A percentile compares a stretch with the other conserved stretches of the same genome.
Evolutionary conservation across 306 rosid species (phyloP).

Genomic region (Acacia crassicarpa): DNA sequence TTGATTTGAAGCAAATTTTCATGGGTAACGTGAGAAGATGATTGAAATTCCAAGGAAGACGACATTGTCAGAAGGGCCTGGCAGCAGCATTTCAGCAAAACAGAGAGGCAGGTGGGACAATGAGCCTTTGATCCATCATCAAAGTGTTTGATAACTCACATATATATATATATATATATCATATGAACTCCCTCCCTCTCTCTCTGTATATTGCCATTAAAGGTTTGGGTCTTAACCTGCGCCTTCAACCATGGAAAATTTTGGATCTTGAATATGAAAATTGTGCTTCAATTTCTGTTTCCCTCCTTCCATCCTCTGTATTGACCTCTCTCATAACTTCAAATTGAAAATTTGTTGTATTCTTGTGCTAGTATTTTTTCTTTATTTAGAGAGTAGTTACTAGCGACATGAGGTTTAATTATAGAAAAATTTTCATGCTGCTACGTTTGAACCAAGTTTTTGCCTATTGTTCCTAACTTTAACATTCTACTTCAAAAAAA

Average conservation of each 20-base stretch:
- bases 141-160: slow-evolving; percentile 11
- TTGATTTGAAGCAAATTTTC: not conserved
- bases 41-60: slow-evolving; percentile 12
- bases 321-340: not conserved
- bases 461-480: too few relatives aligned
- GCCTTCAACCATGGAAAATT: slow-evolving; percentile 29
- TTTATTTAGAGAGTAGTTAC: too few relatives aligned
- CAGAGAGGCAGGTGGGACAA: slow-evolving; percentile 35
- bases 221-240: slow-evolving; percentile 19
- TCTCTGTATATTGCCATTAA: too few relatives aligned
- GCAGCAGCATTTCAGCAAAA: slow-evolving; percentile 9
- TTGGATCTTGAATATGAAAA: too few relatives aligned
- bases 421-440: too few relatives aligned
- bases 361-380: not conserved
- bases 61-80: slow-evolving; percentile 23
- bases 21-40: slow-evolving; percentile 23
- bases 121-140: not conserved
- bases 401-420: too few relatives aligned
- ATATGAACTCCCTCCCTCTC: slow-evolving; percentile 8
- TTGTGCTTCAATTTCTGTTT: not conserved
- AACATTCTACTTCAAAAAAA: too few relatives aligned
- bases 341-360: not conserved
- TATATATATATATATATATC: not conserved
- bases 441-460: too few relatives aligned
- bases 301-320: slow-evolving; percentile 1